Base-by-base conservation (phyloP, 2,329 filamentous ascomycete genomes). In the Curvularia verruculosa region DNA sequence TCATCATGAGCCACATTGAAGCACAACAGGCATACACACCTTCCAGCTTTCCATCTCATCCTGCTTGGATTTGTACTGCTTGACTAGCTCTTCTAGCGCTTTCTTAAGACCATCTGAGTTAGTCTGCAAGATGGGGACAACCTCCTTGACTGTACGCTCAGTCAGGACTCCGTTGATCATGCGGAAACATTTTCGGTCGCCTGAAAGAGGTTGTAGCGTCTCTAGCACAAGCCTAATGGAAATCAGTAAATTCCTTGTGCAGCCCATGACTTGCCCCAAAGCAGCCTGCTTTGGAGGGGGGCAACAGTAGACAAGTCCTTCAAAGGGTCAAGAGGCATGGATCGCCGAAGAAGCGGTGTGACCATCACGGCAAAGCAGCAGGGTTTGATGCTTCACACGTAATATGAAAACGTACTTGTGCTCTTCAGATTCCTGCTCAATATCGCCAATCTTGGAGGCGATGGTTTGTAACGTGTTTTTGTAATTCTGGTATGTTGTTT, bases 1-100 rank as follows among this genome's bases (percentile, higher is more conserved):
- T 40, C 10, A 19, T 24, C 5, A 39, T 28, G 21, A 34, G 18
- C 24, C 18, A 44, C n/a, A 29, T 26, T 8, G 5, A 12, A 41
- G 37, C 28, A 45, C 29, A 46, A 49, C n/a, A 41, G 43, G 5
- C 59, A 41, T 12, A 74, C 87, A 56, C 80, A 96, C 94, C 91
- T 99, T 99, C 95, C 95, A 99, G 78, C 89, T 93, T 76, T 99
- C 94, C 83, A 99, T 86, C 74, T 99, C 95, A 40, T 92, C 87
- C 77, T 99, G 93, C 79, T 96, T 96, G 29, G 83, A 81, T 82
- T 96, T 96, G 83, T 98, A 98, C 80, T 96, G 92, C 84, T 96
- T 97, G 66, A 98, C 85, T 63, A 99, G 81, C 75, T 97, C 94
- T 63, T 97, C 93, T 53, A 98, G 82, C 28, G 98, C 92, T 80